Evolutionary conservation across 2,329 filamentous ascomycete genomes (phyloP).

Genomic region (Aspergillus sp.): DNA sequence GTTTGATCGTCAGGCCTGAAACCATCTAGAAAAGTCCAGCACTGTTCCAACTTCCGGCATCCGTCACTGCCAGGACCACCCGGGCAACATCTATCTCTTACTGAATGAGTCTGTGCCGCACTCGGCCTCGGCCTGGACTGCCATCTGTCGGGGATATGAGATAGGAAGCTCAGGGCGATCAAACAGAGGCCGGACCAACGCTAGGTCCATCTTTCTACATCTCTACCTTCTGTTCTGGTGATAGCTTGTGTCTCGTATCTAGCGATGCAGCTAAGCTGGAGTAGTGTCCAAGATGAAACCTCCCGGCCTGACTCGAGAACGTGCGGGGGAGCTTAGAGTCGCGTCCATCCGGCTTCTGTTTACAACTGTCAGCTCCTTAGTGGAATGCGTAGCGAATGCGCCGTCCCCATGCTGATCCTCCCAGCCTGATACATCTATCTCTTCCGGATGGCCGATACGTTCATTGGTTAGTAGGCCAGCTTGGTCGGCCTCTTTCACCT

Average conservation of each 20-base stretch:
- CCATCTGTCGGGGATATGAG: neutral
- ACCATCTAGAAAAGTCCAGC: slow-evolving; percentile 33
- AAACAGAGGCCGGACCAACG: neutral
- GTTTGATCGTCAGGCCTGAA: slow-evolving; percentile 39
- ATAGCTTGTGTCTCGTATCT: neutral
- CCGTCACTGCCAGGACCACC: neutral
- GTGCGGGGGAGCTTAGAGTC: slow-evolving; percentile 13
- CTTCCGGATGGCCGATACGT: neutral
- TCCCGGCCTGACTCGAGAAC: slow-evolving; percentile 10
- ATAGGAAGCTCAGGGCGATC: neutral
- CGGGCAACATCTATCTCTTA: neutral
- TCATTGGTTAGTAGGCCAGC: no score
- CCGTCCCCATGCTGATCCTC: neutral
- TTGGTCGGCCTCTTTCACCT: neutral
- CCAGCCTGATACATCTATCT: neutral
- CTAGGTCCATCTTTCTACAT: slow-evolving; percentile 1
- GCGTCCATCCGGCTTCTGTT: neutral
- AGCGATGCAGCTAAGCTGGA: neutral
- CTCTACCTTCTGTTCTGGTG: neutral
- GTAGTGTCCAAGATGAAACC: slow-evolving; percentile 8
- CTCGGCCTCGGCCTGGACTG: neutral
- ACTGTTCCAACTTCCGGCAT: slow-evolving; percentile 10
- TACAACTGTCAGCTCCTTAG: neutral
- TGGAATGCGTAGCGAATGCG: neutral
- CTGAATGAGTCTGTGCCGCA: neutral